A percentile compares a stretch with the other conserved stretches of the same genome.
These are phyloP conservation scores for Hypoxylon sp. DNA, from an alignment of 2,329 filamentous ascomycete species.

Conservation along the genomic window DNA sequence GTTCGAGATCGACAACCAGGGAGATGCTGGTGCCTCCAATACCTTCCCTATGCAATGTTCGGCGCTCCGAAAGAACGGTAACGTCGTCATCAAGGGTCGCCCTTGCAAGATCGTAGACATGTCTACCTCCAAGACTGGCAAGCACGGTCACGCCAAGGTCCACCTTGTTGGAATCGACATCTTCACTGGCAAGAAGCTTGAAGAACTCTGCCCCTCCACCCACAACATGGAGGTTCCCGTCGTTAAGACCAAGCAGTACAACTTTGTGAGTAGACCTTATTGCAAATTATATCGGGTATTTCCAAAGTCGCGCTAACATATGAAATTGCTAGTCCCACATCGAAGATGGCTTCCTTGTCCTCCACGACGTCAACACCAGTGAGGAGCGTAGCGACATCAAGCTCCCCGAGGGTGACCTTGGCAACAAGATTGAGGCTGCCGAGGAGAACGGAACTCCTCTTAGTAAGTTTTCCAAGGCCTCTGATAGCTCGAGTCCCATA, in stretches of 20 bases:
- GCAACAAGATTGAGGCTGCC: conserved; percentile 89
- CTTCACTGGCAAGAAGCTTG: conserved; percentile 99
- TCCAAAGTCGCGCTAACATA: conserved; percentile 9
- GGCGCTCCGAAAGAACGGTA: conserved; percentile 98
- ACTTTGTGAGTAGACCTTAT: conserved; percentile 46
- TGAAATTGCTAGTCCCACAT: conserved; percentile 82
- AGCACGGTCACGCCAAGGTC: conserved; percentile 99
- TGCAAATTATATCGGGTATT: background rate
- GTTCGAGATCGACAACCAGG: conserved; percentile 83
- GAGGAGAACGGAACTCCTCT: conserved; percentile 87
- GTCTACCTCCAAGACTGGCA: conserved; percentile 99
- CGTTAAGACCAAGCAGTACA: conserved; percentile 96
- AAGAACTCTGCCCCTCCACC: conserved; percentile 98
- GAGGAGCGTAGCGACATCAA: conserved; percentile 92
- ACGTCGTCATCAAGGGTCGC: conserved; percentile 97
- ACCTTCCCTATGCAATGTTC: conserved; percentile 99
- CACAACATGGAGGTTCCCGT: conserved; percentile 98
- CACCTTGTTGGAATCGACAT: conserved; percentile 98
- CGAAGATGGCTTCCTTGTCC: conserved; percentile 93
- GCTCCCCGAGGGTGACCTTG: conserved; percentile 89
- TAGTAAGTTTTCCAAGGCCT: conserved; percentile 72
- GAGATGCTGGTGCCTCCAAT: conserved; percentile 93
- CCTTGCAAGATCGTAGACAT: conserved; percentile 99
- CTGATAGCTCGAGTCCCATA: background rate
- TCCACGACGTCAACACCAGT: conserved; percentile 88